A percentile compares a stretch with the other conserved stretches of the same genome.
These are phyloP conservation scores for Ensete ventricosum DNA, from an alignment of 176 grass and related monocot genomes.

Conservation along the genomic window DNA sequence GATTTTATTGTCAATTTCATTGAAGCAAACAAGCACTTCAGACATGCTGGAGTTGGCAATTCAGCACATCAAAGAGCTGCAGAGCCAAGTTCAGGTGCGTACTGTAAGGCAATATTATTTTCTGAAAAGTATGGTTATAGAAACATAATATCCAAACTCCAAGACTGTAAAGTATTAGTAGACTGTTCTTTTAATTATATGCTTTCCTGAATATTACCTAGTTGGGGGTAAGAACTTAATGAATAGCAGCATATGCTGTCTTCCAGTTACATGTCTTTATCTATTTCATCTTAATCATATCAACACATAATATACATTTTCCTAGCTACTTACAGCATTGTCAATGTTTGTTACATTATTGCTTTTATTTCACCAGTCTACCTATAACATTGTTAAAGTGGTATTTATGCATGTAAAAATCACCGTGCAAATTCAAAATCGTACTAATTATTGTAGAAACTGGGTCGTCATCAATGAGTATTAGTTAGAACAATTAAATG, in stretches of 20 bases:
- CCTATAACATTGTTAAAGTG: too few relatives aligned
- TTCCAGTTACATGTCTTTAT: not conserved
- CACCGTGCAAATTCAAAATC: too few relatives aligned
- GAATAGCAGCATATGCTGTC: not conserved
- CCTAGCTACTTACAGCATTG: too few relatives aligned
- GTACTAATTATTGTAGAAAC: too few relatives aligned
- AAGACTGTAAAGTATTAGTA: not conserved
- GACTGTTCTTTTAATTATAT: not conserved
- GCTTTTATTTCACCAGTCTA: too few relatives aligned
- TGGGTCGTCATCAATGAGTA: too few relatives aligned
- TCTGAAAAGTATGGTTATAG: not conserved
- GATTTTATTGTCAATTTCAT: slow-evolving; percentile 9
- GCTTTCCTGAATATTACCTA: not conserved
- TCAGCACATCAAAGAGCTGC: slow-evolving; percentile 72
- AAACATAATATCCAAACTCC: not conserved
- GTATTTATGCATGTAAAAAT: too few relatives aligned
- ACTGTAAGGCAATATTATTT: not conserved
- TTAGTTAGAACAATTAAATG: too few relatives aligned
- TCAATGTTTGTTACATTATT: too few relatives aligned
- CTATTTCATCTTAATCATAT: too few relatives aligned
- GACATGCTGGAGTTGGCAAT: slow-evolving; percentile 94
- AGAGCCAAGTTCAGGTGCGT: slow-evolving; percentile 73
- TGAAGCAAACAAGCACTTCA: slow-evolving; percentile 94
- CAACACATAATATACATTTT: too few relatives aligned
- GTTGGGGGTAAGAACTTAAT: too few relatives aligned